Base-by-base conservation (phyloP, 2,329 filamentous ascomycete genomes). In the Trichoderma breve region DNA sequence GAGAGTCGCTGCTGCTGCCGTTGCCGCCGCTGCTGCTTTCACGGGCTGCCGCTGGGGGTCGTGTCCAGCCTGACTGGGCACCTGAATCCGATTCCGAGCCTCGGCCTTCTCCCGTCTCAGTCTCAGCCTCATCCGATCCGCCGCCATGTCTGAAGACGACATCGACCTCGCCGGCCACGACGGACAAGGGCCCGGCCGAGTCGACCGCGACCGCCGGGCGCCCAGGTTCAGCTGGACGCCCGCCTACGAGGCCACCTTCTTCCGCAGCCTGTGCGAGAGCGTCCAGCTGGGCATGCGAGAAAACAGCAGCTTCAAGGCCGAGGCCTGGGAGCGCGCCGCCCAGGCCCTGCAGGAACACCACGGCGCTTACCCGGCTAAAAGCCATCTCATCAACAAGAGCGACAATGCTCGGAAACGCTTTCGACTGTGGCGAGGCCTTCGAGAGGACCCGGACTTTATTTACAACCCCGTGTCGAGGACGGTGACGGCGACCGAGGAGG, bases 381-480 rank as follows among this genome's bases (percentile, higher is more conserved):
- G 84, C 75, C 88, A 90, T 70, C 84, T 90, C 43, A 88, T 90
- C 79, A 90, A 90, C 82, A 90, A 90, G 81, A 88, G 86, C 74
- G 88, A 90, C 80, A 90, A 90, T 78, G 88, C 88, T 72, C 84
- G 88, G 65, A 90, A 90, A 79, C 87, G 88, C 76, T 90, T 89
- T 73, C 86, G 88, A n/a, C 81, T 89, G 67, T 90, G 88, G 88
- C 81, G 88, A 21, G 87, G 87, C 26, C 79, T 90, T 74, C 82
- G 87, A 28, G 88, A 89, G 77, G 84, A 90, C 72, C 84, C 86
- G 3, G 86, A 87, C 14, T 90, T 90, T 72, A 77, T 84, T 3
- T 90, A 89, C 76, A 87, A 88, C 73, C 80, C 83, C 6, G 78
- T 80, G 28, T 83, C 84, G 11, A 82, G 82, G 74, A 88, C 84